Conservation (phyloP, 345 rosid genomes). For the Erodium maritimum region DNA sequence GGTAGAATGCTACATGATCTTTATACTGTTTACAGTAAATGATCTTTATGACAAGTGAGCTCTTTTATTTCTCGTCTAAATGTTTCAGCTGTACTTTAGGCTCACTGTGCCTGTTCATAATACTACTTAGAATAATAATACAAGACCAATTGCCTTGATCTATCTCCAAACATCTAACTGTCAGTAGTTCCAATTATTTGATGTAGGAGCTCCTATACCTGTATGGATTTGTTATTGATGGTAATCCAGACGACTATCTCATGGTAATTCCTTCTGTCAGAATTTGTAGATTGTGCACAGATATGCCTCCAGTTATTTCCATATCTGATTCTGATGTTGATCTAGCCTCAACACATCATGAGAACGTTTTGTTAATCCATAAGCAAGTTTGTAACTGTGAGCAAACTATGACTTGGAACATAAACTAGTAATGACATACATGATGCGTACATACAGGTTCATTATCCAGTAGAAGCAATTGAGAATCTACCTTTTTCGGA, state of each 20-base stretch:
- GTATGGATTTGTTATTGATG: conserved; percentile 80
- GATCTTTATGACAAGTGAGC: too few relatives aligned
- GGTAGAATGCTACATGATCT: too few relatives aligned
- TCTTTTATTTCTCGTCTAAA: too few relatives aligned
- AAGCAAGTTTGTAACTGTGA: not conserved
- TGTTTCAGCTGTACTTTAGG: too few relatives aligned
- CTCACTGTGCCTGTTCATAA: not conserved
- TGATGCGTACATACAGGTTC: conserved; percentile 39
- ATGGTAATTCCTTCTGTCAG: conserved; percentile 42
- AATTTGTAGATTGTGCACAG: not conserved
- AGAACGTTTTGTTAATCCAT: not conserved
- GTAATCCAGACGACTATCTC: conserved; percentile 82
- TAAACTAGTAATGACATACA: not conserved
- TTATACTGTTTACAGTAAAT: too few relatives aligned
- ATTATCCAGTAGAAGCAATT: conserved; percentile 86
- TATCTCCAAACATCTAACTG: not conserved
- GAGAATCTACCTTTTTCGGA: conserved; percentile 51
- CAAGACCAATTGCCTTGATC: not conserved
- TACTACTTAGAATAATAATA: not conserved
- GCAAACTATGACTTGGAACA: not conserved
- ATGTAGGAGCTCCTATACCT: conserved; percentile 82
- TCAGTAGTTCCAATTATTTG: not conserved
- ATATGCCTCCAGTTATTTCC: not conserved
- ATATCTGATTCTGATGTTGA: not conserved
- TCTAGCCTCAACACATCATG: not conserved